Base-by-base conservation (phyloP, 2,329 filamentous ascomycete species). In the Berkeleyomyces rouxiae region DNA sequence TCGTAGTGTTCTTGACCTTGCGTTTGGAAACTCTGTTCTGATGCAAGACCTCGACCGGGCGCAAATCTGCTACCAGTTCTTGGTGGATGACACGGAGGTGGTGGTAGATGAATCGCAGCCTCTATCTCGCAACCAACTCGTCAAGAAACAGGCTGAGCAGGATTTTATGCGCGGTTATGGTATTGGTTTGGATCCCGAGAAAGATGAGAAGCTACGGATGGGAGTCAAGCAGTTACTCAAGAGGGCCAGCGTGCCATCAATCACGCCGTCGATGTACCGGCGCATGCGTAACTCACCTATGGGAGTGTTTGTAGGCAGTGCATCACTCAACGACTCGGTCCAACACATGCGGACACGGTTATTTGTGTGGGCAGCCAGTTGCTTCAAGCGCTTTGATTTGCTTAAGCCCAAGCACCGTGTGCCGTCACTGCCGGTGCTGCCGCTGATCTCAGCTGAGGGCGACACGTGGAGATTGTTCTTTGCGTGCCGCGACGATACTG, bases 361-460 rank as follows among this genome's bases (percentile, higher is more conserved):
- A n/a, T 61, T 53, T 10, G 62, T 64, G 23, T 64, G 62, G 62
- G 62, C 62, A 3, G 62, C 62, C 10, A 64, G 62, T 57, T 64
- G 62, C 58, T 64, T 58, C 51, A 64, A 64, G 51, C 47, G 62
- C 9, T 43, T 64, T 46, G 62, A 64, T 31, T 33, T 44, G n/a
- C 61, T 64, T 42, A 59, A 51, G 33, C 36, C n/a, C 4, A 33
- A 51, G 23, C 37, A 40, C 33, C n/a, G 13, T 9, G 33, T 63
- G 37, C 58, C 62, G 1, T 7, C 47, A 6, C 43, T 64, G 36
- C 62, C 62, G 7, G 53, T 64, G 7, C 53, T 64, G n/a, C 62
- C 62, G 11, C n/a, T 64, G 9, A 33, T 64, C n/a, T 61, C 62
- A 7, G 59, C 59, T 6, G 62, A 64, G 7, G 61, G 59, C 23